phyloP scores from a whole-genome alignment of 2,329 filamentous ascomycete genomes.

The Colletotrichum gigasporum region DNA sequence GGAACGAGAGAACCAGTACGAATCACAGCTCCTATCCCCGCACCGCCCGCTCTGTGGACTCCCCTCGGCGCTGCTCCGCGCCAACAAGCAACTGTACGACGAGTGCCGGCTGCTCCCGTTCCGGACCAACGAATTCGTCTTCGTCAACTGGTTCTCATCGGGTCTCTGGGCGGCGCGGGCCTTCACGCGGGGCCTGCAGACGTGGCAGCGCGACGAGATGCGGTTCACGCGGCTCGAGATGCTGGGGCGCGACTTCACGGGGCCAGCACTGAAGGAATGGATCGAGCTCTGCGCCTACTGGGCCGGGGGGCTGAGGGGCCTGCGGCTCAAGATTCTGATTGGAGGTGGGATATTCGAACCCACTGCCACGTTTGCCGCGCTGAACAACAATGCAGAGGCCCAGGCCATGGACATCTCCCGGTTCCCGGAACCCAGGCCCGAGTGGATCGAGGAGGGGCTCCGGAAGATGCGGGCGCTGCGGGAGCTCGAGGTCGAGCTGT shows the following conservation, averaged over 20 bases:
- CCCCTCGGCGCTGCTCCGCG: slow-evolving; percentile 49
- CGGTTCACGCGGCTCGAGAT: slow-evolving; percentile 53
- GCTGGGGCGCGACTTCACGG: slow-evolving; percentile 46
- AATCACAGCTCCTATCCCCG: slow-evolving; percentile 40
- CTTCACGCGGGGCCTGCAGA: slow-evolving; percentile 43
- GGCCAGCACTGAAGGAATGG: slow-evolving; percentile 44
- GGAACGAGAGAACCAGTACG: too few relatives aligned
- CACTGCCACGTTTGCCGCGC: slow-evolving; percentile 15
- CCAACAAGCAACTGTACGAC: slow-evolving; percentile 51
- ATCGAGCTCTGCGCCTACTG: slow-evolving; percentile 45
- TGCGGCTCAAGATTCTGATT: slow-evolving; percentile 50
- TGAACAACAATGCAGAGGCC: slow-evolving; percentile 24
- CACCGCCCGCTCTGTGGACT: slow-evolving; percentile 49
- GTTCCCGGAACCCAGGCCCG: slow-evolving; percentile 30
- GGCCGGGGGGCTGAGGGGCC: slow-evolving; percentile 45
- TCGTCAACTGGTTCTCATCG: slow-evolving; percentile 55
- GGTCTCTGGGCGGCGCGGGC: slow-evolving; percentile 51
- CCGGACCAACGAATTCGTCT: slow-evolving; percentile 54
- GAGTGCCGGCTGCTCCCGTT: slow-evolving; percentile 54
- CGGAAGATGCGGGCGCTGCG: slow-evolving; percentile 41
- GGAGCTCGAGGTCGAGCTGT: slow-evolving; percentile 52
- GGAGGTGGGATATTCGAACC: slow-evolving; percentile 36
- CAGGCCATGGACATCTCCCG: slow-evolving; percentile 36
- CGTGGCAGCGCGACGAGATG: slow-evolving; percentile 54
- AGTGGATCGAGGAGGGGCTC: slow-evolving; percentile 46